Evolutionary conservation across 768 basidiomycete species (phyloP), one percentile per base, ranked within the genome.

Genomic region (Termitomyces sp.): DNA sequence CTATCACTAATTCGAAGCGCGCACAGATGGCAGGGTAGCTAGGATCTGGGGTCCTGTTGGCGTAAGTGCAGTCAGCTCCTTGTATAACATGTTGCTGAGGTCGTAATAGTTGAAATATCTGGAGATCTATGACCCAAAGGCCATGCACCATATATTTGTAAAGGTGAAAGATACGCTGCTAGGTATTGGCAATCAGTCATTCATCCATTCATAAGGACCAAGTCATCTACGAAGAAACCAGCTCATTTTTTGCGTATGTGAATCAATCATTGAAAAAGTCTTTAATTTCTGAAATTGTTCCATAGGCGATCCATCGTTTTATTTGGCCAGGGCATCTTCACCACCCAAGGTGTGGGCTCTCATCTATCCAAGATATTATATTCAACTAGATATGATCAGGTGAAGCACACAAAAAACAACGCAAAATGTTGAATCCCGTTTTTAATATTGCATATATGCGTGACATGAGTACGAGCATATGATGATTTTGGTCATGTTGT

Each of bases 51-150:
- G 57, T 12, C 48, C 33, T 7, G 46, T 58, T n/a, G 23, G 49
- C n/a, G 57, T 54, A 30, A 45, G 49, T 35, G 31, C 9, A 33
- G 4, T 30, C 11, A 15, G 8, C 1, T 41, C 11, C 15, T 7
- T 11, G 12, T 2, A 28, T 1, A 33, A 19, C 40, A 40, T 19
- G n/a, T 48, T 4, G 33, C 37, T 48, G 45, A 54, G 5, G n/a
- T 8, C 40, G 17, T 8, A 28, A 37, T 17, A 68, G 63, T 38
- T 54, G 62, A 66, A 64, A 14, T 66, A 70, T 14, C 63, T 75
- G 45, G 70, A 71, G 52, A 59, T 72, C 38, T 70, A 68, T 3
- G 74, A 75, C 41, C 74, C 72, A 7, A 68, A 66, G 26, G 74
- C 74, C 2, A 35, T 75, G 19, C 64, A 74, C 50, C 68, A 74